Evolutionary conservation across 2,329 filamentous ascomycete species (phyloP), one percentile per base, ranked within the genome.

Genomic region (Aspergillus jensenii): DNA sequence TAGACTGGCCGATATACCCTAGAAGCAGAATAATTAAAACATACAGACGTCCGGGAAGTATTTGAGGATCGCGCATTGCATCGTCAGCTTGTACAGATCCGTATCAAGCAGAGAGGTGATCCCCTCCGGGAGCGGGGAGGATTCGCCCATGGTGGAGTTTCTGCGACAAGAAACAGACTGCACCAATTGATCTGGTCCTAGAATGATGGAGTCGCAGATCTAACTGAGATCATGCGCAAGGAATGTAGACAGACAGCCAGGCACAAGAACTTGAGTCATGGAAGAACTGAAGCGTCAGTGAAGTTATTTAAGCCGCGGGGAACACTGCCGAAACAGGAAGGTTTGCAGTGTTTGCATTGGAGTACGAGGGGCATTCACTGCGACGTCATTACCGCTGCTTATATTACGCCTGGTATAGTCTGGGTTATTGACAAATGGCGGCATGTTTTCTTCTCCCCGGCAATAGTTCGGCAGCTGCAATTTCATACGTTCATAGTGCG

Each of bases 51-150:
- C 82, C 35, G 89, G 89, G 75, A 96, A 98, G 79, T 93, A 96
- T 76, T 96, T 96, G 66, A 96, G 84, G 64, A 98, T 89, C 61
- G 92, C 92, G 72, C 90, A 96, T 88, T 99, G 95, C 95, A 99
- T 99, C 19, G 95, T 99, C 76, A 99, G 78, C 78, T 99, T 99
- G 84, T 97, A 99, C 60, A 99, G 76, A 73, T 89, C 87, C 15
- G 90, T 93, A 71, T 95, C 90, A 55, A 95, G 81, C 71, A 95
- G 89, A 70, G 90, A 93, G 69, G 87, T 90, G 71, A 93, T 86
- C 52, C 90, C 90, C 77, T 90, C 89, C 4, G 89, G 68, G 43
- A 61, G 59, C 46, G 64, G 61, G 63, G 68, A 56, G 51, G 67
- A 64, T 56, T 71, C 62, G 57, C 59, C 62, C 72, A 75, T 75